Conservation (phyloP, 371 early-diverging fungal species). For the Circinella minor region DNA sequence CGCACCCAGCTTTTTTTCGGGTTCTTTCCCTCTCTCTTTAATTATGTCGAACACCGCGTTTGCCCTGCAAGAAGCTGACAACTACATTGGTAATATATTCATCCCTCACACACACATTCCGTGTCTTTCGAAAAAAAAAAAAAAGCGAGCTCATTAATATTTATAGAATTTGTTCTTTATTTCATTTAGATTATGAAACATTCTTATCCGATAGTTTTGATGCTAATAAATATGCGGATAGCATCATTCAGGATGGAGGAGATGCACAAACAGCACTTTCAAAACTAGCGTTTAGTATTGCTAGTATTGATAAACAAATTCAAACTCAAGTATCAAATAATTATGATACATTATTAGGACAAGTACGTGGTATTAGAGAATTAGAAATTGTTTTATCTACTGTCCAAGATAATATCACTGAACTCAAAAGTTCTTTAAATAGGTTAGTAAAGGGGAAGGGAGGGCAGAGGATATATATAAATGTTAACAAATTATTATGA, state of each 20-base stretch:
- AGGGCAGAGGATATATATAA: background rate
- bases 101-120: too few relatives aligned
- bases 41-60: conserved; percentile 13
- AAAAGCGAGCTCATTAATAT: background rate
- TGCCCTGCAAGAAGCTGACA: conserved; percentile 35
- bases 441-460: conserved; percentile 53
- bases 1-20: background rate
- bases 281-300: conserved; percentile 74
- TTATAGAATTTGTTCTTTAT: background rate
- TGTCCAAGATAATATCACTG: conserved; percentile 58
- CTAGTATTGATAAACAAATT: conserved; percentile 77
- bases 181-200: conserved; percentile 56
- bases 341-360: conserved; percentile 72
- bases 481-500: background rate
- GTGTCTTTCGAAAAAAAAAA: too few relatives aligned
- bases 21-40: background rate
- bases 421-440: conserved; percentile 64
- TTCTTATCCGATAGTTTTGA: conserved; percentile 66
- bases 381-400: conserved; percentile 61
- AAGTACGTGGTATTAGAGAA: conserved; percentile 73
- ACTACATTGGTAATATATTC: conserved; percentile 26
- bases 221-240: conserved; percentile 60
- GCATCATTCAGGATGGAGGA: conserved; percentile 57
- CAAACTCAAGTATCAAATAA: conserved; percentile 77
- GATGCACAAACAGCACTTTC: conserved; percentile 73